phyloP scores from a whole-genome alignment of 2,329 filamentous ascomycete species.

The Botryotinia narcissicola region DNA sequence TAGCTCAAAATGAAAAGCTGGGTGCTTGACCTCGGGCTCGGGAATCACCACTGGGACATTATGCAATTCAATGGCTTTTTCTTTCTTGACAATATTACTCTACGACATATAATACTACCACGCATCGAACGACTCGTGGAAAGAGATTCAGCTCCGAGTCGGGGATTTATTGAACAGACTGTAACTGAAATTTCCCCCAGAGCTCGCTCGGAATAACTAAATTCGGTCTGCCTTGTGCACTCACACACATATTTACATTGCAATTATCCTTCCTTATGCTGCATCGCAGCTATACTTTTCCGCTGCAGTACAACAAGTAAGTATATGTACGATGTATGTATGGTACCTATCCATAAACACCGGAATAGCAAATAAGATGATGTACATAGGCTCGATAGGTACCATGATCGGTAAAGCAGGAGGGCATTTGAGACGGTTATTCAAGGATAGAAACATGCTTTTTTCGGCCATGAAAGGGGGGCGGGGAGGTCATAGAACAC shows the following conservation, averaged over 20 bases:
- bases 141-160: constrained; percentile 18
- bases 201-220: constrained; percentile 12
- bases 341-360: not conserved
- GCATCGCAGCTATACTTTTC: constrained; percentile 4
- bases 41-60: constrained; percentile 2
- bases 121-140: constrained; percentile 12
- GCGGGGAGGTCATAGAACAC: constrained; percentile 14
- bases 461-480: constrained; percentile 11
- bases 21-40: constrained; percentile 2
- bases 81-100: not conserved
- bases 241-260: not conserved
- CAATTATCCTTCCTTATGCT: constrained; percentile 6
- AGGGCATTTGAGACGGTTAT: constrained; percentile 2
- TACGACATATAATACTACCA: constrained; percentile 4
- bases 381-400: not conserved
- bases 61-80: constrained; percentile 7
- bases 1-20: constrained; percentile 7
- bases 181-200: not conserved
- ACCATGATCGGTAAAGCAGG: constrained; percentile 6
- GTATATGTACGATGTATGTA: not conserved
- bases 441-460: constrained; percentile 8
- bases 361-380: constrained; percentile 13
- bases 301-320: constrained; percentile 17
- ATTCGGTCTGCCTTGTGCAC: not conserved
- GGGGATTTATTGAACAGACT: not conserved